A percentile compares a stretch with the other conserved stretches of the same genome.
phyloP scores from a whole-genome alignment of 2,329 filamentous ascomycete species.

The Trichoderma sp. region DNA sequence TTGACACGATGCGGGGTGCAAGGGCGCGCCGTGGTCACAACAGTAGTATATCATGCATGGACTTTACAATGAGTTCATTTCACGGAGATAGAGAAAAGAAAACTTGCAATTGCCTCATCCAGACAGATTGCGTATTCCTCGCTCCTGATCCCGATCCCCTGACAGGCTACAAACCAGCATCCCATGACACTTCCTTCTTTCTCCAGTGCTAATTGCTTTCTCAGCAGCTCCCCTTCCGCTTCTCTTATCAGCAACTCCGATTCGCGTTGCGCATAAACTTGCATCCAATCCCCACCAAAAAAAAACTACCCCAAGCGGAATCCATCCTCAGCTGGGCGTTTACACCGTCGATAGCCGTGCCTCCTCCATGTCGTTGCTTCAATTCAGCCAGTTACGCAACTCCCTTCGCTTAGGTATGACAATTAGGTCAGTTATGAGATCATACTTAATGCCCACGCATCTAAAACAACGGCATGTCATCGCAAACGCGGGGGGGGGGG shows the following conservation, averaged over 20 bases:
- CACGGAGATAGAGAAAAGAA: neutral
- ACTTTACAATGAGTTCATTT: neutral
- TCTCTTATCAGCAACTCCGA: slow-evolving; percentile 1
- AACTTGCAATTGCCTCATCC: neutral
- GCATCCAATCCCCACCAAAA: neutral
- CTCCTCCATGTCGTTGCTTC: neutral
- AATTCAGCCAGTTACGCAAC: neutral
- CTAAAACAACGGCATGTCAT: neutral
- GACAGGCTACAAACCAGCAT: neutral
- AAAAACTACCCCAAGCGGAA: neutral
- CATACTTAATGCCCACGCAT: neutral
- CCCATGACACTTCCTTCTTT: neutral
- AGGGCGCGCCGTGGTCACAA: neutral
- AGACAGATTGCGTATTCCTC: neutral
- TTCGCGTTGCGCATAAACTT: neutral
- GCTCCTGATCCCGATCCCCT: neutral
- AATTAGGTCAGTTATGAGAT: slow-evolving; percentile 8
- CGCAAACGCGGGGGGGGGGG: neutral
- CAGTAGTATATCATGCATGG: too few relatives aligned
- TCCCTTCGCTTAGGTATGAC: neutral
- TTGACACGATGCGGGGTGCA: neutral
- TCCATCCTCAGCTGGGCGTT: neutral
- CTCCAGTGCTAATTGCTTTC: neutral
- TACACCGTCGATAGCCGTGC: slow-evolving; percentile 13
- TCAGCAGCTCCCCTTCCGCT: neutral